These are phyloP conservation scores for Xerocomellus chrysenteron DNA, from an alignment of 768 basidiomycete species.

Conservation along the genomic window DNA sequence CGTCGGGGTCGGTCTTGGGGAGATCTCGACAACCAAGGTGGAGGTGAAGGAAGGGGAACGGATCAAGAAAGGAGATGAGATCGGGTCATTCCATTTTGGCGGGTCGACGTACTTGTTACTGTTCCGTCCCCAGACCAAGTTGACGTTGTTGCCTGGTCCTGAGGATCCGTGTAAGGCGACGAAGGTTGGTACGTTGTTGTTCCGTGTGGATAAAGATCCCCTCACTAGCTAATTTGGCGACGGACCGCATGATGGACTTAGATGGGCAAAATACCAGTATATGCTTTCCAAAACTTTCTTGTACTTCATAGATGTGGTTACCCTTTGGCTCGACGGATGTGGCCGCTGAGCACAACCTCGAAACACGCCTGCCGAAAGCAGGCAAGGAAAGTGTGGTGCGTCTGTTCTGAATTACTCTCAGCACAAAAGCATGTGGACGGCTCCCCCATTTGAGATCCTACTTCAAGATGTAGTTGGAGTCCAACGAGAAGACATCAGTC, in stretches of 20 bases:
- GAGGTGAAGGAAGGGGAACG: conserved; percentile 46
- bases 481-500: too few relatives aligned
- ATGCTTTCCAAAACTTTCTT: not conserved
- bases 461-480: too few relatives aligned
- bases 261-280: not conserved
- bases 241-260: not conserved
- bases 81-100: conserved; percentile 66
- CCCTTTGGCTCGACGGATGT: too few relatives aligned
- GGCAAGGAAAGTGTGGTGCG: too few relatives aligned
- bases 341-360: too few relatives aligned
- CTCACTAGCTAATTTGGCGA: not conserved
- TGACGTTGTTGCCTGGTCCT: conserved; percentile 19
- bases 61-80: conserved; percentile 52
- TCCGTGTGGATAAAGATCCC: conserved; percentile 13
- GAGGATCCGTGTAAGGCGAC: conserved; percentile 1
- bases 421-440: too few relatives aligned
- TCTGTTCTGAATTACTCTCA: too few relatives aligned
- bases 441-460: too few relatives aligned
- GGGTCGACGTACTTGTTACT: conserved; percentile 52
- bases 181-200: conserved; percentile 20
- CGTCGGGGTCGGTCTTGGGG: conserved; percentile 59
- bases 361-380: too few relatives aligned
- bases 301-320: too few relatives aligned
- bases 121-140: conserved; percentile 37
- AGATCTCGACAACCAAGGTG: conserved; percentile 58